These are phyloP conservation scores for Lepidium sativum DNA, from an alignment of 345 rosid species.

Conservation along the genomic window DNA sequence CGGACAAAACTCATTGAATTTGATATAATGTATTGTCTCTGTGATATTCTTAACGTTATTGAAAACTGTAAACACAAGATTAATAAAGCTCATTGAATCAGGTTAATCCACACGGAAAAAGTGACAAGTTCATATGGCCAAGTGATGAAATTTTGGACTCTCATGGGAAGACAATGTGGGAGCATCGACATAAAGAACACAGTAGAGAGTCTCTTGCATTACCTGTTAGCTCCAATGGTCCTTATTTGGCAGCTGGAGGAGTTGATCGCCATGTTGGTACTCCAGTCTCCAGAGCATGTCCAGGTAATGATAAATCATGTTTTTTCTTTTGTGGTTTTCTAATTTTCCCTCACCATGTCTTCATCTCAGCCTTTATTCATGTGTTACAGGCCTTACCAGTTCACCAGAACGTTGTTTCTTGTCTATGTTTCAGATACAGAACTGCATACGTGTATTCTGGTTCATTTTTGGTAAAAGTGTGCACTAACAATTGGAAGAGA, in stretches of 20 bases:
- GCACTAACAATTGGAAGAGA: slow-evolving; percentile 77
- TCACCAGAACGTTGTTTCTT: slow-evolving; percentile 75
- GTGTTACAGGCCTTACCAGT: slow-evolving; percentile 83
- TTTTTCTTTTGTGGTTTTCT: neutral
- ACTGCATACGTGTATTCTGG: slow-evolving; percentile 88
- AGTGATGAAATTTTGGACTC: slow-evolving; percentile 50
- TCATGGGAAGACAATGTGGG: slow-evolving; percentile 68
- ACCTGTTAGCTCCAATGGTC: slow-evolving; percentile 87
- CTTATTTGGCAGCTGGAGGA: slow-evolving; percentile 91
- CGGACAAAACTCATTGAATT: too few relatives aligned
- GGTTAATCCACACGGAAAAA: too few relatives aligned
- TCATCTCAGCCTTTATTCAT: slow-evolving; percentile 1
- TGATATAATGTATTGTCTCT: too few relatives aligned
- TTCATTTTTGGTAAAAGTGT: slow-evolving; percentile 83
- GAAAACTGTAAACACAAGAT: too few relatives aligned
- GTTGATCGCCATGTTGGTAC: slow-evolving; percentile 87
- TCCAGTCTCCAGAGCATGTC: slow-evolving; percentile 68
- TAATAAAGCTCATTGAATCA: too few relatives aligned
- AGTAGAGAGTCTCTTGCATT: slow-evolving; percentile 68
- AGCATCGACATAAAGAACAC: slow-evolving; percentile 56
- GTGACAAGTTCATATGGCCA: slow-evolving; percentile 69
- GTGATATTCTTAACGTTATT: too few relatives aligned
- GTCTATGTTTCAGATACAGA: slow-evolving; percentile 79
- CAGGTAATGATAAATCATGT: slow-evolving; percentile 40
- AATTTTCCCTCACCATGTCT: neutral